These are phyloP conservation scores for Rhodotorula sp. DNA, from an alignment of 1,284 basidiomycete genomes.

Conservation along the genomic window DNA sequence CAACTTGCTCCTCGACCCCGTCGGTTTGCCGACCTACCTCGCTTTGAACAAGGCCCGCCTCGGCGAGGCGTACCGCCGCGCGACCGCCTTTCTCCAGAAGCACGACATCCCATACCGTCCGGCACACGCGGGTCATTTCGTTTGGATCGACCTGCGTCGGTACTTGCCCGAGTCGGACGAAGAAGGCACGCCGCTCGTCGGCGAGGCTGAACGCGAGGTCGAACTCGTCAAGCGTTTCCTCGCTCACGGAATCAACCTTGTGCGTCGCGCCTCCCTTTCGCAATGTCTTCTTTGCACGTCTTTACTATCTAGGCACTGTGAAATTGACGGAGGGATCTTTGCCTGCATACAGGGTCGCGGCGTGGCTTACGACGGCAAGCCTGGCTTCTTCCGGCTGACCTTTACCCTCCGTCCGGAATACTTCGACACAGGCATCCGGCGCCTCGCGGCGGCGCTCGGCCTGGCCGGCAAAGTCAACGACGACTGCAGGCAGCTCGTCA, in stretches of 20 bases:
- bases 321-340: neutral
- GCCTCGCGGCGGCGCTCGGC: constrained; percentile 20
- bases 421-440: constrained; percentile 10
- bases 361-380: constrained; percentile 32
- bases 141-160: constrained; percentile 32
- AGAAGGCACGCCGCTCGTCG: constrained; percentile 21
- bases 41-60: constrained; percentile 27
- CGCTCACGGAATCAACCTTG: constrained; percentile 34
- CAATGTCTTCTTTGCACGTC: no score
- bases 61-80: constrained; percentile 27
- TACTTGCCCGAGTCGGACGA: neutral
- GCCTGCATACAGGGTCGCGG: constrained; percentile 28
- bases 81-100: constrained; percentile 26
- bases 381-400: constrained; percentile 43
- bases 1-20: constrained; percentile 26
- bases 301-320: no score
- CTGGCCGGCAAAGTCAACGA: neutral
- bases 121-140: constrained; percentile 37
- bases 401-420: constrained; percentile 37
- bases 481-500: no score
- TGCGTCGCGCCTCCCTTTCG: constrained; percentile 2
- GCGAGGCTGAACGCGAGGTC: constrained; percentile 25
- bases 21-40: constrained; percentile 23
- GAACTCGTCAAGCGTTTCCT: constrained; percentile 18
- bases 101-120: constrained; percentile 35